These are phyloP conservation scores for Gossypium australe DNA, from an alignment of 345 rosid genomes.

Conservation along the genomic window DNA sequence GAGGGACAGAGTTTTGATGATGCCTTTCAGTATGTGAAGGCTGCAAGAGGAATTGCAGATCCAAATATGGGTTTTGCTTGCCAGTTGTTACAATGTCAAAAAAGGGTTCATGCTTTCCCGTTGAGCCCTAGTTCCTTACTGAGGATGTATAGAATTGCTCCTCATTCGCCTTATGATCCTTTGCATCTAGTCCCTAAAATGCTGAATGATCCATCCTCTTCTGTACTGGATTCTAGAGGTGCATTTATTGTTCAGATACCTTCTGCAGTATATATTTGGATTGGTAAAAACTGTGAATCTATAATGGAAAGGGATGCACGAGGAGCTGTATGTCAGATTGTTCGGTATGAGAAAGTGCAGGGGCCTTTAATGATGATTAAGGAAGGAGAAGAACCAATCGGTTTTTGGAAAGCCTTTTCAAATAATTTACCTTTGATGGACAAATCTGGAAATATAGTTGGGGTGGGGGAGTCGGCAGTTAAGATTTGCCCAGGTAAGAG, in stretches of 20 bases:
- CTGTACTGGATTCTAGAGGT: conserved; percentile 91
- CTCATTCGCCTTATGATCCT: conserved; percentile 97
- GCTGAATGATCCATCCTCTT: conserved; percentile 80
- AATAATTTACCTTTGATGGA: conserved; percentile 69
- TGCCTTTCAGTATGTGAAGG: conserved; percentile 95
- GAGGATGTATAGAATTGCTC: conserved; percentile 87
- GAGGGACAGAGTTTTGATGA: conserved; percentile 99
- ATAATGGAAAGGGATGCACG: conserved; percentile 97
- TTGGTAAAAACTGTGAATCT: conserved; percentile 75
- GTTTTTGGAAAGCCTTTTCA: conserved; percentile 84
- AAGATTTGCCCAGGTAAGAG: conserved; percentile 58
- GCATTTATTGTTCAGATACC: conserved; percentile 90
- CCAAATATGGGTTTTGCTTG: conserved; percentile 99
- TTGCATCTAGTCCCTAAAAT: conserved; percentile 95
- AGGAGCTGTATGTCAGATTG: conserved; percentile 93
- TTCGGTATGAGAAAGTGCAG: conserved; percentile 82
- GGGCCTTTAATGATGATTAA: conserved; percentile 60
- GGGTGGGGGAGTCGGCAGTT: conserved; percentile 26
- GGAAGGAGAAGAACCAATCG: conserved; percentile 87
- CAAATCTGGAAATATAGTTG: conserved; percentile 35
- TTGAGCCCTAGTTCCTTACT: conserved; percentile 95
- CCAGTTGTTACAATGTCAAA: conserved; percentile 95
- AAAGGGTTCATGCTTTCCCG: conserved; percentile 95
- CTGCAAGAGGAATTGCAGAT: conserved; percentile 95
- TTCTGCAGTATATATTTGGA: conserved; percentile 79